Evolutionary conservation across 2,329 filamentous ascomycete genomes (phyloP).

Genomic region (Fusarium praegraminearum): DNA sequence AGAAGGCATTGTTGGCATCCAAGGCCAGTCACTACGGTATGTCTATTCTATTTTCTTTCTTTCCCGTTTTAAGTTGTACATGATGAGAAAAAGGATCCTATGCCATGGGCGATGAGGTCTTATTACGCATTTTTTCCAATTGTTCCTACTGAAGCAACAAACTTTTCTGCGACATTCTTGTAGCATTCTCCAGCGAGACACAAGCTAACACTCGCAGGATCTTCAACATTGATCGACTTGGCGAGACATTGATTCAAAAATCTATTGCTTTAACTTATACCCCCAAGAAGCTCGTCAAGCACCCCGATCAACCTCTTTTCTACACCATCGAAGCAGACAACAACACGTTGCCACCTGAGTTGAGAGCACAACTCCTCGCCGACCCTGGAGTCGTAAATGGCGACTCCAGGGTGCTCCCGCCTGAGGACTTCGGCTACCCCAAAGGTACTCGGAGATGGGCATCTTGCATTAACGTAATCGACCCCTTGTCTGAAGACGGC

Average conservation of each 20-base stretch:
- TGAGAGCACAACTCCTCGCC: constrained; percentile 78
- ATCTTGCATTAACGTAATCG: constrained; percentile 92
- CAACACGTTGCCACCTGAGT: constrained; percentile 86
- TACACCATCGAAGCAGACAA: constrained; percentile 96
- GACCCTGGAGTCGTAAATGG: constrained; percentile 79
- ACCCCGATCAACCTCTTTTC: constrained; percentile 89
- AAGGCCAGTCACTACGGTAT: constrained; percentile 88
- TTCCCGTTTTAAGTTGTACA: constrained; percentile 58
- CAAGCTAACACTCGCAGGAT: constrained; percentile 69
- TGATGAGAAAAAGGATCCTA: constrained; percentile 74
- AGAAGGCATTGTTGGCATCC: constrained; percentile 93
- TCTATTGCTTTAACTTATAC: constrained; percentile 90
- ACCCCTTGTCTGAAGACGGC: constrained; percentile 79
- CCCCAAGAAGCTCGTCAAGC: constrained; percentile 85
- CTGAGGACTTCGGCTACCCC: constrained; percentile 90
- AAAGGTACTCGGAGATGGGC: constrained; percentile 89
- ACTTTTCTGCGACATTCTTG: constrained; percentile 29
- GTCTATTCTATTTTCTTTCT: constrained; percentile 51
- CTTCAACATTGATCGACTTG: constrained; percentile 88
- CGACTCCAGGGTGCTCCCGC: constrained; percentile 75
- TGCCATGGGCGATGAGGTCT: constrained; percentile 67
- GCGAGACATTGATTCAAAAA: constrained; percentile 87
- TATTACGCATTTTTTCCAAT: constrained; percentile 76
- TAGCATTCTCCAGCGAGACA: background rate
- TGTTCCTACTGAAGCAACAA: constrained; percentile 89